These are phyloP conservation scores for Candida pini DNA, from an alignment of 805 yeast species.

Conservation along the genomic window DNA sequence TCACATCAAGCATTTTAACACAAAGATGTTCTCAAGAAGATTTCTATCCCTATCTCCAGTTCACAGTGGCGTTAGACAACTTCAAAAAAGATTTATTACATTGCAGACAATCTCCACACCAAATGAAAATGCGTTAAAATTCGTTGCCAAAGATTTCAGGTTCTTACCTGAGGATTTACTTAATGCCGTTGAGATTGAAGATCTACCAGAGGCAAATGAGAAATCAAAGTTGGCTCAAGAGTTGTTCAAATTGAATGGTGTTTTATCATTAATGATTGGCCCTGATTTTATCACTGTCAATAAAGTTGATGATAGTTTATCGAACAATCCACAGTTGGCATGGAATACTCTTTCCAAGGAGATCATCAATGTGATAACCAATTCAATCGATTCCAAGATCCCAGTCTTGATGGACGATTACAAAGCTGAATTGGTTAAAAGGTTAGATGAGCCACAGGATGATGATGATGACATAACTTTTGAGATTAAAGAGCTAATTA, in stretches of 20 bases:
- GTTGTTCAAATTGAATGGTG: slow-evolving; percentile 56
- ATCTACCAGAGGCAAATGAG: slow-evolving; percentile 46
- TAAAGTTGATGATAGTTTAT: slow-evolving; percentile 35
- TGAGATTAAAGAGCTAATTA: slow-evolving; percentile 64
- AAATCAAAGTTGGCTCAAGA: slow-evolving; percentile 60
- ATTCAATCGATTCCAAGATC: slow-evolving; percentile 21
- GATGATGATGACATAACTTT: slow-evolving; percentile 62
- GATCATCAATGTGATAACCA: slow-evolving; percentile 20
- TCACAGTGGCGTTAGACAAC: no score
- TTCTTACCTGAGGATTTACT: slow-evolving; percentile 38
- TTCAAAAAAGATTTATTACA: slow-evolving; percentile 11
- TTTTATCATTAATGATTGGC: slow-evolving; percentile 69
- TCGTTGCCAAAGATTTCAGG: slow-evolving; percentile 42
- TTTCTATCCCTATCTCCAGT: not conserved
- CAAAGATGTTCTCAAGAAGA: slow-evolving; percentile 3
- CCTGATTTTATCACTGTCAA: slow-evolving; percentile 68
- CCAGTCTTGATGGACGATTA: slow-evolving; percentile 22
- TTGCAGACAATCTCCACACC: slow-evolving; percentile 57
- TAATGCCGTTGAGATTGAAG: slow-evolving; percentile 48
- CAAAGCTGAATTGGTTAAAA: slow-evolving; percentile 15
- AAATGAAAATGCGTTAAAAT: slow-evolving; percentile 70
- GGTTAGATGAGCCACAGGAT: slow-evolving; percentile 34
- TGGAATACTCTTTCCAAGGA: slow-evolving; percentile 27
- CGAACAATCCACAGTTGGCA: slow-evolving; percentile 28
- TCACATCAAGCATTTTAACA: not conserved